Evolutionary conservation across 192 early-diverging fungal genomes (phyloP).

Genomic region (Coemansia sp.): DNA sequence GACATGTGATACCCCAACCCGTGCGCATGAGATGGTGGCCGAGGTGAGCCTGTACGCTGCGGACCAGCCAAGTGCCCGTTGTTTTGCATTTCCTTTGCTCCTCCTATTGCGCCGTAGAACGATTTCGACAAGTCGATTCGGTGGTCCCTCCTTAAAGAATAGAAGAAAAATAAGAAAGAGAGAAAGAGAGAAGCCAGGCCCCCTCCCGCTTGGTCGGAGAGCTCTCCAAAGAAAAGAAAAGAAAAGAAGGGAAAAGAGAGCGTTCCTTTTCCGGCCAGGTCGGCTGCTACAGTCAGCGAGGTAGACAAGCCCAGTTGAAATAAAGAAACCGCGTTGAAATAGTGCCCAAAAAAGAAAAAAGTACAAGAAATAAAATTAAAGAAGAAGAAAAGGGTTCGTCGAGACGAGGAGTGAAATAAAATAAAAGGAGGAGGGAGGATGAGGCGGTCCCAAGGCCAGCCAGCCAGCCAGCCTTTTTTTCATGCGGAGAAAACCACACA

Average conservation of each 20-base stretch:
- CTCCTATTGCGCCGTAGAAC: no score
- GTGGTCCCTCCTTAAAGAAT: no score
- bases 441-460: conserved; percentile 2
- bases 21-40: conserved; percentile 4
- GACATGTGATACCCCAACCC: conserved; percentile 10
- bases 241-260: conserved; percentile 1
- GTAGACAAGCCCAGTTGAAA: no score
- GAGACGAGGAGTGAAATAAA: not conserved
- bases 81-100: conserved; percentile 23
- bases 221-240: not conserved
- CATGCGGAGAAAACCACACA: not conserved
- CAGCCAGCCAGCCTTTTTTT: no score
- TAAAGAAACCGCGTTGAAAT: not conserved
- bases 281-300: no score
- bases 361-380: not conserved
- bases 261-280: no score
- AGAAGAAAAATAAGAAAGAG: not conserved
- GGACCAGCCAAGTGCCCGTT: conserved; percentile 41
- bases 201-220: not conserved
- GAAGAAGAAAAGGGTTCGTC: not conserved
- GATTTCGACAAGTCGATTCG: no score
- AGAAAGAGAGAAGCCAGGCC: not conserved
- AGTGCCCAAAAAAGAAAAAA: not conserved
- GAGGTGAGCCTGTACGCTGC: conserved; percentile 11
- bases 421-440: not conserved